Percentiles rank a stretch among this genome's conserved stretches.
Conservation (phyloP, 2,329 filamentous ascomycete genomes). For the Xylariomycetidae sp. region DNA sequence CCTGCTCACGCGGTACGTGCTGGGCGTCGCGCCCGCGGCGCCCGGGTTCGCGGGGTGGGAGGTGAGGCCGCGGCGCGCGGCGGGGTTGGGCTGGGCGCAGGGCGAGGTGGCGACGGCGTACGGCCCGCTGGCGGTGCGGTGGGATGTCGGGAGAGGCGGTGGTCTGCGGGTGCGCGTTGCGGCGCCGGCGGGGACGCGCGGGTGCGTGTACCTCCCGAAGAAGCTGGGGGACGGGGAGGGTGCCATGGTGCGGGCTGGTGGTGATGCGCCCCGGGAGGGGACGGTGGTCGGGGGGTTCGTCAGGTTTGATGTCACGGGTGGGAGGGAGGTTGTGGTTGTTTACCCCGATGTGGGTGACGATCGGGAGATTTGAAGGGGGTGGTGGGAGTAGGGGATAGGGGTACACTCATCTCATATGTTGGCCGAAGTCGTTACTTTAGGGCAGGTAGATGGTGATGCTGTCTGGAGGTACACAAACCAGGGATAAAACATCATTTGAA, state of each 20-base stretch:
- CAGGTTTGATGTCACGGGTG: slow-evolving; percentile 9
- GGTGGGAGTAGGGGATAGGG: too few relatives aligned
- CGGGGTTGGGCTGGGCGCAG: slow-evolving; percentile 15
- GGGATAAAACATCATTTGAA: too few relatives aligned
- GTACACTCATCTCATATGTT: too few relatives aligned
- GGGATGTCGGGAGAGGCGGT: slow-evolving; percentile 22
- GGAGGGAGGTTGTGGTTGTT: too few relatives aligned
- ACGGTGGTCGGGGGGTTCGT: slow-evolving; percentile 6
- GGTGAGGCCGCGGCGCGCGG: slow-evolving; percentile 30
- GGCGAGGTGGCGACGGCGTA: slow-evolving; percentile 35
- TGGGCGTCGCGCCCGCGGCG: slow-evolving; percentile 38
- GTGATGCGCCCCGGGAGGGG: slow-evolving; percentile 2
- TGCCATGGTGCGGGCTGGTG: slow-evolving; percentile 2
- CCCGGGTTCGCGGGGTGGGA: slow-evolving; percentile 38
- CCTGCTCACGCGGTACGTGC: slow-evolving; percentile 37
- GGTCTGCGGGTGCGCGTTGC: slow-evolving; percentile 24
- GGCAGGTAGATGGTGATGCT: too few relatives aligned
- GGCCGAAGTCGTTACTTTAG: too few relatives aligned
- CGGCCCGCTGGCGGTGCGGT: slow-evolving; percentile 32
- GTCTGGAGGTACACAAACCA: too few relatives aligned
- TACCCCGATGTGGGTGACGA: too few relatives aligned
- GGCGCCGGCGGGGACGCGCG: slow-evolving; percentile 25
- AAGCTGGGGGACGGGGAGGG: background rate
- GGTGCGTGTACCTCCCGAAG: slow-evolving; percentile 20
- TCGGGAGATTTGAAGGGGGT: too few relatives aligned